phyloP scores from a whole-genome alignment of 495 filamentous ascomycete species.

The Podospora pseudocomata region DNA sequence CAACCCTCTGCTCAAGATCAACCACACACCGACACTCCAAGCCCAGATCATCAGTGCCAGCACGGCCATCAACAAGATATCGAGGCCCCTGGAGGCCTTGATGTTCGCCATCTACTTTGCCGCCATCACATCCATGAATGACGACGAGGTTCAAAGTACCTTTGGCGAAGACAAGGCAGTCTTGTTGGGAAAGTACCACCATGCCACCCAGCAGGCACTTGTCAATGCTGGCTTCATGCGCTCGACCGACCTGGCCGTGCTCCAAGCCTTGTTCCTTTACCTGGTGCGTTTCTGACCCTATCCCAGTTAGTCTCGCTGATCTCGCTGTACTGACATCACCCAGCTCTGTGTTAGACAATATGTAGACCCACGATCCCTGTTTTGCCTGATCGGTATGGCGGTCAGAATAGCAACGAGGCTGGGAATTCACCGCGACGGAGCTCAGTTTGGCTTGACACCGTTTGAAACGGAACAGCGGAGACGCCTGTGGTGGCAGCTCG shows the following conservation, averaged over 20 bases:
- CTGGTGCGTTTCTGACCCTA: slow-evolving; percentile 38
- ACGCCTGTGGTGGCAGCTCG: slow-evolving; percentile 70
- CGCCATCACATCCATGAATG: slow-evolving; percentile 49
- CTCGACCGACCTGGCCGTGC: slow-evolving; percentile 48
- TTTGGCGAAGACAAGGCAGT: slow-evolving; percentile 46
- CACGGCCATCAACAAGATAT: slow-evolving; percentile 44
- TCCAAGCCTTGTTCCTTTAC: slow-evolving; percentile 56
- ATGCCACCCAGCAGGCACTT: slow-evolving; percentile 53
- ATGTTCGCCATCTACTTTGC: slow-evolving; percentile 58
- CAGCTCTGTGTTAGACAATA: slow-evolving; percentile 45
- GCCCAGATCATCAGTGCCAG: slow-evolving; percentile 49
- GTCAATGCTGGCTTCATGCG: slow-evolving; percentile 57
- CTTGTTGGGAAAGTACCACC: slow-evolving; percentile 47
- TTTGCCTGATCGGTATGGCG: slow-evolving; percentile 59
- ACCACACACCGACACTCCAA: slow-evolving; percentile 62
- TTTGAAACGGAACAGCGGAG: slow-evolving; percentile 68
- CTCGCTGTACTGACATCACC: slow-evolving; percentile 21
- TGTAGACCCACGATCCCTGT: slow-evolving; percentile 47
- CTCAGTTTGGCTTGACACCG: slow-evolving; percentile 56
- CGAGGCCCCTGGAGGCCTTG: slow-evolving; percentile 48
- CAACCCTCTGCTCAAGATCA: slow-evolving; percentile 65
- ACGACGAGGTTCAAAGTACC: slow-evolving; percentile 48
- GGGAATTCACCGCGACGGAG: slow-evolving; percentile 63
- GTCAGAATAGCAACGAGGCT: slow-evolving; percentile 66
- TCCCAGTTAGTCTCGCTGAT: not conserved